Evolutionary conservation across 2,329 filamentous ascomycete species (phyloP).

Genomic region (Fusarium beomiforme): DNA sequence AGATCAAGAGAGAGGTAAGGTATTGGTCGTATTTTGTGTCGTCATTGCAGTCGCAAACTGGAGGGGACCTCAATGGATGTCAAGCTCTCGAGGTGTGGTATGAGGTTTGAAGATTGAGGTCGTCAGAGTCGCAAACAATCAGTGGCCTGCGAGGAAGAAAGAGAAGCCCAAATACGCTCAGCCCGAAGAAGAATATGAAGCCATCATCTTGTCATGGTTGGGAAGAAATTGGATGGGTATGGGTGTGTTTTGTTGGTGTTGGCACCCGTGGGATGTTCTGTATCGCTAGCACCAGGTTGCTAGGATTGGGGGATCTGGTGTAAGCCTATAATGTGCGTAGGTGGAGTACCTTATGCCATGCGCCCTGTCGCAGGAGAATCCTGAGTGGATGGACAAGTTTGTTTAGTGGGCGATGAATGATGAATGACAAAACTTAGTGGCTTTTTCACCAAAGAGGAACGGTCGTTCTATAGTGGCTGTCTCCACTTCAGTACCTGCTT

Average conservation of each 20-base stretch:
- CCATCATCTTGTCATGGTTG: slow-evolving; percentile 16
- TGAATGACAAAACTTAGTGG: slow-evolving; percentile 23
- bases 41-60: slow-evolving; percentile 34
- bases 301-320: slow-evolving; percentile 28
- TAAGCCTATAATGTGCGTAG: slow-evolving; percentile 13
- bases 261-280: background rate
- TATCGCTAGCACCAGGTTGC: slow-evolving; percentile 9
- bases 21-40: slow-evolving; percentile 17
- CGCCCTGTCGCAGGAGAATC: background rate
- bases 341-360: slow-evolving; percentile 19
- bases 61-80: background rate
- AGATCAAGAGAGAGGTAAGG: slow-evolving; percentile 8
- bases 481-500: slow-evolving; percentile 17
- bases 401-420: slow-evolving; percentile 1
- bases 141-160: slow-evolving; percentile 5
- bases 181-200: slow-evolving; percentile 11
- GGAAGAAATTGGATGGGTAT: background rate
- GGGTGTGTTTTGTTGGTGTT: slow-evolving; percentile 6
- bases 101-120: slow-evolving; percentile 3
- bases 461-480: slow-evolving; percentile 3
- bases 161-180: background rate
- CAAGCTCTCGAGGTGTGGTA: background rate
- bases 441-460: slow-evolving; percentile 15
- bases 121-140: slow-evolving; percentile 21
- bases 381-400: background rate